A percentile compares a stretch with the other conserved stretches of the same genome.
Conservation (phyloP, 2,329 filamentous ascomycete species). For the Arthroderma sp. region DNA sequence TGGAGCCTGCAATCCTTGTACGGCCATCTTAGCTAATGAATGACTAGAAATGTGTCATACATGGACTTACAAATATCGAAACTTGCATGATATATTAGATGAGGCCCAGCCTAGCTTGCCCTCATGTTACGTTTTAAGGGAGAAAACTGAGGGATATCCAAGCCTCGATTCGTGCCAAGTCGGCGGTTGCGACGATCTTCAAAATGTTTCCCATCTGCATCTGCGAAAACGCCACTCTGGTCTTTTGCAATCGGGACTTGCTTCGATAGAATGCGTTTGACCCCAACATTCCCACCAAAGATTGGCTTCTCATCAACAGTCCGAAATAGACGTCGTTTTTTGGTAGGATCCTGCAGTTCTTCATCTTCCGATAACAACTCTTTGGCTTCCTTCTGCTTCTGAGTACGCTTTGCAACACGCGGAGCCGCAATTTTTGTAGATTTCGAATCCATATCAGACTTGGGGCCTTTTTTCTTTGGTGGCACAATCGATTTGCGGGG, state of each 20-base stretch:
- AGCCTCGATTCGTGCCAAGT: not conserved
- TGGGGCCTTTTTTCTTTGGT: not conserved
- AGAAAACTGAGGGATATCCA: not conserved
- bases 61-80: not conserved
- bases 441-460: not conserved
- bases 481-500: not conserved
- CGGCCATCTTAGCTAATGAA: no score
- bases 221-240: not conserved
- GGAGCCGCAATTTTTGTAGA: not conserved
- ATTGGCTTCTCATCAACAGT: not conserved
- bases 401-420: not conserved
- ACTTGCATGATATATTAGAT: not conserved
- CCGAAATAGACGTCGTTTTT: not conserved
- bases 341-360: not conserved
- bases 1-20: no score
- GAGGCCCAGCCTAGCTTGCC: not conserved
- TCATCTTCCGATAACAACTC: not conserved
- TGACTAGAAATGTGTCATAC: not conserved
- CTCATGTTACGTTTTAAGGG: constrained; percentile 4
- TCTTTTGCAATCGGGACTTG: not conserved
- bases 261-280: not conserved
- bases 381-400: not conserved
- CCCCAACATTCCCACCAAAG: not conserved
- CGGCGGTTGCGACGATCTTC: not conserved
- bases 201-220: not conserved